Percentiles rank a stretch among this genome's conserved stretches.
Evolutionary conservation across 177 flowering plant species (phyloP).

Genomic region (Vitis hybrid): DNA sequence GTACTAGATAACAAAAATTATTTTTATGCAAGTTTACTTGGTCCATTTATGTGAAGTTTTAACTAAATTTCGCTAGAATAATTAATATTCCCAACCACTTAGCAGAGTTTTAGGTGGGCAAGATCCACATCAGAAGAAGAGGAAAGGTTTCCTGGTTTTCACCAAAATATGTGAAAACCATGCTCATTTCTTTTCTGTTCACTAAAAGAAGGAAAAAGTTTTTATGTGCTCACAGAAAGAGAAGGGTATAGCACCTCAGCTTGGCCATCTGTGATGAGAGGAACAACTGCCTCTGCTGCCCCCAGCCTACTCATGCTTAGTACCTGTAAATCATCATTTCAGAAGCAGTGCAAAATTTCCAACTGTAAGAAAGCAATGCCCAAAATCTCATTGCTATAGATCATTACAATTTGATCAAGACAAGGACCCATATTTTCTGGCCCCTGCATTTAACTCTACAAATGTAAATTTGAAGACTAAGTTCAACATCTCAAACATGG

Average conservation of each 20-base stretch:
- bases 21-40: not conserved
- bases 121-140: not conserved
- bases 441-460: no score
- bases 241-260: slow-evolving; percentile 21
- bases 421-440: not conserved
- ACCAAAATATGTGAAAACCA: not conserved
- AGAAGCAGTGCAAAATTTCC: not conserved
- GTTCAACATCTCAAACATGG: not conserved
- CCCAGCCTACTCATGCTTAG: slow-evolving; percentile 35
- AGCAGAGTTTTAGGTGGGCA: not conserved
- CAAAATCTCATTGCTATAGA: not conserved
- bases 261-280: slow-evolving; percentile 22
- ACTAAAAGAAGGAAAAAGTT: no score
- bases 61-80: not conserved
- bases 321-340: slow-evolving; percentile 16
- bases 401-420: not conserved
- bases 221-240: not conserved
- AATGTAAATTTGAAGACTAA: not conserved
- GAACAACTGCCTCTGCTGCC: slow-evolving; percentile 28
- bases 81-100: not conserved
- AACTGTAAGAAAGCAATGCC: not conserved
- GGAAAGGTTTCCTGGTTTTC: not conserved
- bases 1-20: not conserved
- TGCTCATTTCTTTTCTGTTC: no score
- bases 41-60: not conserved